Percentiles rank a stretch among this genome's conserved stretches.
phyloP scores from a whole-genome alignment of 768 basidiomycete species.

The Dendrothele bispora region DNA sequence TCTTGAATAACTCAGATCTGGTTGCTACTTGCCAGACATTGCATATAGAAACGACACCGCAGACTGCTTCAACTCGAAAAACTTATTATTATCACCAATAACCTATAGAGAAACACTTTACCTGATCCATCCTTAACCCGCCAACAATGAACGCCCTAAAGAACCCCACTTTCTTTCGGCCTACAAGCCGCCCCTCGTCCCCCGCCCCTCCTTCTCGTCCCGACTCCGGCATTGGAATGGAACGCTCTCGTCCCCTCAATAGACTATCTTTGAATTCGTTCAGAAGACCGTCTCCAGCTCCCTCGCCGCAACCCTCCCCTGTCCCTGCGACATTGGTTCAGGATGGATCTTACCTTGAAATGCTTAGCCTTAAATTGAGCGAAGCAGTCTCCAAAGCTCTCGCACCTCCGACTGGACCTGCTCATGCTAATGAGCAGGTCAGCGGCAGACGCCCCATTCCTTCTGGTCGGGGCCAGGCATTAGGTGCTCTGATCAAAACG shows the following conservation, averaged over 20 bases:
- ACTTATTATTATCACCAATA: too few species aligned
- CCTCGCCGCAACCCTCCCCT: conserved; percentile 34
- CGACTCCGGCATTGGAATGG: conserved; percentile 37
- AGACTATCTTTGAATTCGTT: conserved; percentile 62
- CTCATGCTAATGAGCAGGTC: conserved; percentile 50
- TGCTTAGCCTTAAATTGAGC: conserved; percentile 73
- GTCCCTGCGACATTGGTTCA: conserved; percentile 50
- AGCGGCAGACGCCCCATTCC: conserved; percentile 73
- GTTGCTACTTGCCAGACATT: conserved; percentile 35
- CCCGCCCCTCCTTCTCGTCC: conserved; percentile 39
- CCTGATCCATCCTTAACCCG: too few species aligned
- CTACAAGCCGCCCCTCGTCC: conserved; percentile 63
- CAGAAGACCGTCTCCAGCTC: conserved; percentile 54
- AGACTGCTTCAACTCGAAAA: conserved; percentile 9
- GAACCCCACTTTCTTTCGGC: conserved; percentile 65
- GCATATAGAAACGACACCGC: conserved; percentile 37
- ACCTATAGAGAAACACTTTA: too few species aligned
- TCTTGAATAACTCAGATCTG: conserved; percentile 33
- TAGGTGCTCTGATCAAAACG: conserved; percentile 72
- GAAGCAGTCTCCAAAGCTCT: conserved; percentile 81
- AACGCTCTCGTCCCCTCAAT: conserved; percentile 53
- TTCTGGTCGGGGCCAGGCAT: conserved; percentile 63
- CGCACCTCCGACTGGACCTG: conserved; percentile 59
- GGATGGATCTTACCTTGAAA: conserved; percentile 80
- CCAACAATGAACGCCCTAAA: conserved; percentile 65